Conservation (phyloP, 306 rosid species). For the Rosa lucieae region DNA sequence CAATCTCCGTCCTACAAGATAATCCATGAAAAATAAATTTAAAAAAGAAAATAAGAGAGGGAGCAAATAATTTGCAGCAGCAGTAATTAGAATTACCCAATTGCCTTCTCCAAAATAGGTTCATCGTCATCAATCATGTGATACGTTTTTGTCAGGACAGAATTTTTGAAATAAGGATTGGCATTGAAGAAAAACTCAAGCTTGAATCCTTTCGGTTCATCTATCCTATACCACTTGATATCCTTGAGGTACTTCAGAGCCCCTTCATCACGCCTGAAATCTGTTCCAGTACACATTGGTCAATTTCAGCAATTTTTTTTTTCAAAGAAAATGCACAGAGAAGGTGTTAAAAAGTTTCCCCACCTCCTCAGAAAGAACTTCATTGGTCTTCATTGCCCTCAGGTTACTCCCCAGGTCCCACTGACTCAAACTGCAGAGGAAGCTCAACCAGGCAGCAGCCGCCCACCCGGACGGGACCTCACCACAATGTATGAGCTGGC, state of each 20-base stretch:
- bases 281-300: constrained; percentile 33
- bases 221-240: constrained; percentile 73
- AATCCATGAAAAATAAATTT: background rate
- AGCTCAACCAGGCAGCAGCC: too few relatives aligned
- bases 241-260: constrained; percentile 72
- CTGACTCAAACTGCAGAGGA: too few relatives aligned
- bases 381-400: constrained; percentile 80
- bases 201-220: constrained; percentile 76
- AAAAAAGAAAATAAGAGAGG: background rate
- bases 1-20: constrained; percentile 65
- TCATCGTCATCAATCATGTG: constrained; percentile 83
- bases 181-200: constrained; percentile 72
- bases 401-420: too few relatives aligned
- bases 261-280: constrained; percentile 79
- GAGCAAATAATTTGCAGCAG: constrained; percentile 8
- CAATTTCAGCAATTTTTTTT: constrained; percentile 7
- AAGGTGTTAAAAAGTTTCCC: constrained; percentile 4
- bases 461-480: too few relatives aligned
- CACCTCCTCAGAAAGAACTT: constrained; percentile 78
- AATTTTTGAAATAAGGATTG: constrained; percentile 67
- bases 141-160: constrained; percentile 69
- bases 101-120: constrained; percentile 75
- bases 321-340: constrained; percentile 10
- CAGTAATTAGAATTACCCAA: constrained; percentile 52
- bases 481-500: too few relatives aligned